Base-by-base conservation (phyloP, 1,139 yeast species). In the Protomyces arabidopsidicola region DNA sequence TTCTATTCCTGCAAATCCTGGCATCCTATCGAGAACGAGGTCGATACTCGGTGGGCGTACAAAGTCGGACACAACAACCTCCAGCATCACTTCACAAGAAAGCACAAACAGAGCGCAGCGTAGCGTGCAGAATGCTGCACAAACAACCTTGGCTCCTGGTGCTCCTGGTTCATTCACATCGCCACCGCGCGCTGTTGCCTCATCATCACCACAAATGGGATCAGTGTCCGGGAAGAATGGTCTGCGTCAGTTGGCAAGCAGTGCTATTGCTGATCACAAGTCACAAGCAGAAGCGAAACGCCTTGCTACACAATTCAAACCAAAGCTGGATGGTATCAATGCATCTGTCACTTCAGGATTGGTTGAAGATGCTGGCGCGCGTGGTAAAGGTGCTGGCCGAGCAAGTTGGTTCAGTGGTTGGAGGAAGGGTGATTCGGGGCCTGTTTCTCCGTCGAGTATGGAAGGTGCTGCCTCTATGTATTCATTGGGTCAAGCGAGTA, bases 271-370 rank as follows among this genome's bases (percentile, higher is more conserved):
- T 2, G 62, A 58, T 58, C 62, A 39, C 9, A 52, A 51, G 20
- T 20, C 62, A 5, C 31, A 50, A 14, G 45, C 42, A 2, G 56
- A 58, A 24, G 62, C 62, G 4, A 31, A 55, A 14, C 55, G 62
- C 6, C 53, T 58, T 5, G 53, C 62, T 3, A 56, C 51, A n/a
- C 62, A 58, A 27, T 58, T 58, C 39, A 55, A 55, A 31, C 62
- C 57, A 14, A 22, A 42, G 18, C 48, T 20, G 42, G 42, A 14
- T 16, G n/a, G 16, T 5, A 6, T 16, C 16, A n/a, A 38, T 38
- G 18, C 42, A 38, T 14, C 16, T n/a, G 2, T n/a, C 16, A 38
- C 16, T 2, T 14, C 42, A 16, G 31, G 8, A 27, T 27, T 27
- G 31, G 31, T 27, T 5, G 31, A 8, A 27, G 42, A 38, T 38